Base-by-base conservation (phyloP, 2,329 filamentous ascomycete species). In the Colletotrichum sp. region DNA sequence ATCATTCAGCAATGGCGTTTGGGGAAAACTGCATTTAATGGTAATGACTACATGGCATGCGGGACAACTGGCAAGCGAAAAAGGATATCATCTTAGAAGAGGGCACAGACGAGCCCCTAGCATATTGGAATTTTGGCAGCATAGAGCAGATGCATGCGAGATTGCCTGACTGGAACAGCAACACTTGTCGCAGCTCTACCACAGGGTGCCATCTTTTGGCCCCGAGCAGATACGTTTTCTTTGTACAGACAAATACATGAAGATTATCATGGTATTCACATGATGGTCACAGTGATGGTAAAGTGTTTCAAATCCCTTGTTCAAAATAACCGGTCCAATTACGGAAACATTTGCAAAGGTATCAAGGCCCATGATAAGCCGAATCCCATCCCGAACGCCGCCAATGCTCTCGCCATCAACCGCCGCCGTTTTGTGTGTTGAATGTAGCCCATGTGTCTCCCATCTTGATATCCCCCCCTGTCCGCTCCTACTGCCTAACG, bases 41-140 rank as follows among this genome's bases (percentile, higher is more conserved):
- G 80, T 78, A 76, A 76, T 69, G 74, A 76, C 71, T 76, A 71
- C 72, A 72, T 72, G 75, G 72, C 67, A 75, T 36, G 75, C 67
- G 68, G 72, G 22, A 75, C 39, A 63, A 72, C 62, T 60, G 72
- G 66, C 48, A 39, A 52, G 75, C 60, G 70, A 72, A 59, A 65
- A 72, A 34, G 60, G 63, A 28, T 39, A 66, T 75, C 63, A 68
- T 71, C 44, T 48, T 57, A 60, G 64, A 69, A 73, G 48, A 69
- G 65, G 68, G 70, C 44, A 44, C 15, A 44, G 63, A 32, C 34
- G 32, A 62, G 39, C 44, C 68, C 68, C 28, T 64, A 65, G 65
- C 70, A 74, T 69, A 59, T 69, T 66, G 48, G 48, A 62, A 22
- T 62, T 76, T 65, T 59, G 55, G 30, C 44, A 52, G 59, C 63